These are phyloP conservation scores for Glycine tomentella DNA, from an alignment of 306 rosid genomes.

Conservation along the genomic window DNA sequence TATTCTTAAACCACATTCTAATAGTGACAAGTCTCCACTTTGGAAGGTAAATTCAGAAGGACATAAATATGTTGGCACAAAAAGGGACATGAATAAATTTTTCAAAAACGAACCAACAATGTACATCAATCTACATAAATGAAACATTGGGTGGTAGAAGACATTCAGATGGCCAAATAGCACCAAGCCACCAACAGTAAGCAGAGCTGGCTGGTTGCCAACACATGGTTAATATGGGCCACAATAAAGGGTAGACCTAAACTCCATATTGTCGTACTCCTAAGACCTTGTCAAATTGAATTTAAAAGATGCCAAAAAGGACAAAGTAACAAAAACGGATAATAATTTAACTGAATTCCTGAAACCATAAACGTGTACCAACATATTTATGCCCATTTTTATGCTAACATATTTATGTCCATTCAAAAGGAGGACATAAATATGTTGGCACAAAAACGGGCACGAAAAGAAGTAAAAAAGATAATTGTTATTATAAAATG, in stretches of 20 bases:
- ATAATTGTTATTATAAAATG: no score
- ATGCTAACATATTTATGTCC: no score
- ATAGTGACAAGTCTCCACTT: not conserved
- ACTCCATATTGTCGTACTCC: not conserved
- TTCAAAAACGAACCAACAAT: not conserved
- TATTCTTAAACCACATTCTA: constrained; percentile 11
- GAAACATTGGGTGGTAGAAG: not conserved
- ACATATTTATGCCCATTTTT: no score
- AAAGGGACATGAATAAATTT: not conserved
- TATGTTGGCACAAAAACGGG: no score
- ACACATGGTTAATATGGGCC: not conserved
- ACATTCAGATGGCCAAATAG: not conserved
- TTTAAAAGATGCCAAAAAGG: constrained; percentile 13
- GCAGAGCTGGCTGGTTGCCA: constrained; percentile 26
- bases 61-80: not conserved
- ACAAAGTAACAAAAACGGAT: not conserved
- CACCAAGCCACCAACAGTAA: not conserved
- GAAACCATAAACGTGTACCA: no score
- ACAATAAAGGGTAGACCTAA: constrained; percentile 5
- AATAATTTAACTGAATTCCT: constrained; percentile 9
- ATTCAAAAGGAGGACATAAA: no score
- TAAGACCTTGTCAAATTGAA: constrained; percentile 1
- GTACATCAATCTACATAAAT: not conserved
- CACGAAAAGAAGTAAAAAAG: no score
- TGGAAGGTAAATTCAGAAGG: not conserved